Evolutionary conservation across 2,329 filamentous ascomycete species (phyloP).

Genomic region (Phyllosticta citriasiana): DNA sequence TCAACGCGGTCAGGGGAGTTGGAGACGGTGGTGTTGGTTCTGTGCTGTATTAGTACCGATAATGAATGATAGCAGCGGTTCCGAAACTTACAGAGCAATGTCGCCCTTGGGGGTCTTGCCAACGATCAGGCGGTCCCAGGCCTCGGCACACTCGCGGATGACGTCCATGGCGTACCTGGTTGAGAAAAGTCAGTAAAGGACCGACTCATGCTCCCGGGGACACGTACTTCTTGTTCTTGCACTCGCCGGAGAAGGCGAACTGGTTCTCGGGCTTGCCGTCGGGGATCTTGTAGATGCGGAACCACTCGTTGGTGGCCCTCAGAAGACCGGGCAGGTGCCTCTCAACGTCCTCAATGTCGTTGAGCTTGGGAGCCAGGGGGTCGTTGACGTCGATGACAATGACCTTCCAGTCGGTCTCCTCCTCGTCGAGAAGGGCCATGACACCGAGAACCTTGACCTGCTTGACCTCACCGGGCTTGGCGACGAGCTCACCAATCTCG

Average conservation of each 20-base stretch:
- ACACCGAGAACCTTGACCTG: constrained; percentile 99
- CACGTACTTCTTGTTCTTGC: constrained; percentile 94
- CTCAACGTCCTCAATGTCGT: constrained; percentile 98
- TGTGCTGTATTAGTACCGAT: constrained; percentile 32
- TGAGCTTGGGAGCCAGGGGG: constrained; percentile 88
- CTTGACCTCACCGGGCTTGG: constrained; percentile 93
- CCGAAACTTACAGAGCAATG: constrained; percentile 63
- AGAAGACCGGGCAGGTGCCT: constrained; percentile 93
- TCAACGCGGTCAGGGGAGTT: constrained; percentile 65
- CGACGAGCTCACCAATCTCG: constrained; percentile 97
- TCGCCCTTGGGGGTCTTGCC: constrained; percentile 74
- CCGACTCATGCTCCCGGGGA: neutral
- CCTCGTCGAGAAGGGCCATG: constrained; percentile 98
- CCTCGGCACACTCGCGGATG: constrained; percentile 89
- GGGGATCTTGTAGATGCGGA: constrained; percentile 99
- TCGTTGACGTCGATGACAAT: constrained; percentile 99
- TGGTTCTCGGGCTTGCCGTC: constrained; percentile 99
- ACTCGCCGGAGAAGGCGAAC: constrained; percentile 99
- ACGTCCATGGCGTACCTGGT: constrained; percentile 87
- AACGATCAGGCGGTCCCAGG: constrained; percentile 91
- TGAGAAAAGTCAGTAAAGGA: constrained; percentile 12
- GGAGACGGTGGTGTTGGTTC: constrained; percentile 68
- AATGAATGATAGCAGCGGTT: constrained; percentile 15
- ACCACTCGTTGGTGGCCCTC: constrained; percentile 99
- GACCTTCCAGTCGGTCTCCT: constrained; percentile 99